phyloP scores from a whole-genome alignment of 176 grass and related monocot species.

The Thinopyrum elongatum region DNA sequence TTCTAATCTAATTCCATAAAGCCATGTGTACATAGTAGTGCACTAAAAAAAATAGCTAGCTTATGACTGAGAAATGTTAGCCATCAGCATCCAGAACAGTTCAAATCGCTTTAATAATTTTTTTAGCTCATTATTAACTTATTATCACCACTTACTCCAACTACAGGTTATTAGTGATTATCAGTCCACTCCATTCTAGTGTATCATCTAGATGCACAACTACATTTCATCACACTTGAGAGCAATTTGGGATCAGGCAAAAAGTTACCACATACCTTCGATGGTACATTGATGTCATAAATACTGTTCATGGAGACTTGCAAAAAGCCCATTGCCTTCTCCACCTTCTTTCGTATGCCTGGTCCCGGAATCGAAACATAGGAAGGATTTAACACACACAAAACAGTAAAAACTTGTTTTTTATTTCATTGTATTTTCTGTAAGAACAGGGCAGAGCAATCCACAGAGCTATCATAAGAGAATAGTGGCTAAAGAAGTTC shows the following conservation, averaged over 20 bases:
- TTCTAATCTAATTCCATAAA: slow-evolving; percentile 3
- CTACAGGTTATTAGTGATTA: background rate
- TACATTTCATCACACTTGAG: background rate
- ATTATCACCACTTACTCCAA: background rate
- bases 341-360: slow-evolving; percentile 14
- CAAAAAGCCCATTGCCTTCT: background rate
- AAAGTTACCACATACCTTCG: background rate
- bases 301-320: slow-evolving; percentile 1
- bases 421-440: background rate
- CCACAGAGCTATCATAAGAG: background rate
- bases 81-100: background rate
- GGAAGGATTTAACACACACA: background rate
- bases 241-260: background rate
- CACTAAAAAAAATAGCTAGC: background rate
- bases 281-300: background rate
- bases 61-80: slow-evolving; percentile 11
- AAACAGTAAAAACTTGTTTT: background rate
- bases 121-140: no score
- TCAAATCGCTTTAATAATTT: background rate
- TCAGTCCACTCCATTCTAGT: background rate
- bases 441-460: background rate
- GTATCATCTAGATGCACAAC: background rate
- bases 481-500: background rate
- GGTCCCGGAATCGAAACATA: background rate
- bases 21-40: background rate